These are phyloP conservation scores for Symbiodinium natans DNA, from an alignment of 73 alveolate genomes.

Conservation along the genomic window DNA sequence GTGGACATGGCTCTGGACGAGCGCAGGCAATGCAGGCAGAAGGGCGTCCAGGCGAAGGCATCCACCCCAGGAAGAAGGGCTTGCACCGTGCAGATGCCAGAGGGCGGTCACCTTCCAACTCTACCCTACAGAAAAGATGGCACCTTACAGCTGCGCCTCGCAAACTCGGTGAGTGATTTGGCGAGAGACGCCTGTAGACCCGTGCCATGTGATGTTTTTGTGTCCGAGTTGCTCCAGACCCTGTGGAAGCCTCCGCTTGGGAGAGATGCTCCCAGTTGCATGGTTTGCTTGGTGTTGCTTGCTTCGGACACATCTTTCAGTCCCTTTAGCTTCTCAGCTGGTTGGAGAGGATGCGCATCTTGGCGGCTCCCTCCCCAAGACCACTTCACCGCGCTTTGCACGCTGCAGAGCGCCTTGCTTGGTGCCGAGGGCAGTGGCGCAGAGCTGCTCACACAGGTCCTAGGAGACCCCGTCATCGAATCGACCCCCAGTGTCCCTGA, in stretches of 20 bases:
- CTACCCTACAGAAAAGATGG: conserved; percentile 25
- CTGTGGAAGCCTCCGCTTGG: not conserved
- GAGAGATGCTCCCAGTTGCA: conserved; percentile 3
- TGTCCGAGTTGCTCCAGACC: not conserved
- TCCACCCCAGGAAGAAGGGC: conserved; percentile 48
- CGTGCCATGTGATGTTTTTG: not conserved
- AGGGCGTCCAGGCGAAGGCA: conserved; percentile 18
- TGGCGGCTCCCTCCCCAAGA: not conserved
- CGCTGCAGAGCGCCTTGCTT: conserved; percentile 73
- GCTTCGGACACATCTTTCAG: not conserved
- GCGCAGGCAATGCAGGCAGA: not conserved
- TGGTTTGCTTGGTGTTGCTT: not conserved
- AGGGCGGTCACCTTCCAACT: not conserved
- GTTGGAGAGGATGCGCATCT: not conserved
- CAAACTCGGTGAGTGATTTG: not conserved
- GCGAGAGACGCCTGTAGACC: no score
- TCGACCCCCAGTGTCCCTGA: not conserved
- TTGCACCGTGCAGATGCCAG: conserved; percentile 3
- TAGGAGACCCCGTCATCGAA: not conserved
- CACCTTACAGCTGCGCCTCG: conserved; percentile 20
- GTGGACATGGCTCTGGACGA: conserved; percentile 18
- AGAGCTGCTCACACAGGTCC: conserved; percentile 27
- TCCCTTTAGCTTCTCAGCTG: not conserved
- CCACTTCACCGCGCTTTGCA: not conserved
- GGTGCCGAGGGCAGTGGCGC: conserved; percentile 43